Evolutionary conservation across 2,329 filamentous ascomycete species (phyloP).

Genomic region (Alternaria postmessia): DNA sequence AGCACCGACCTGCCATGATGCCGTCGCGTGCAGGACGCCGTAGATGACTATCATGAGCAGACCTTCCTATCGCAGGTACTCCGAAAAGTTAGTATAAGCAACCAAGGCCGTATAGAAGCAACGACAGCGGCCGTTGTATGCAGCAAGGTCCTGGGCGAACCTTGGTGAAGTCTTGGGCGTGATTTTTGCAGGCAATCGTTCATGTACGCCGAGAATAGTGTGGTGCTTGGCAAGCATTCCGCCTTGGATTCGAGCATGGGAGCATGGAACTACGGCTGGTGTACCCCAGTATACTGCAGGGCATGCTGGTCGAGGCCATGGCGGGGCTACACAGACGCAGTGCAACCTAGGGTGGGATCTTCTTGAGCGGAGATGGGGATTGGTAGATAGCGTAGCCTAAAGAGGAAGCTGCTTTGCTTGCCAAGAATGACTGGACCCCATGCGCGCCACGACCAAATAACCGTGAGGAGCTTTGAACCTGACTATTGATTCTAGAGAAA

Average conservation of each 20-base stretch:
- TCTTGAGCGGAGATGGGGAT: constrained; percentile 12
- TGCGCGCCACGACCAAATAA: constrained; percentile 16
- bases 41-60: constrained; percentile 20
- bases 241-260: constrained; percentile 19
- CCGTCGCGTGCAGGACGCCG: constrained; percentile 26
- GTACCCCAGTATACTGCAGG: constrained; percentile 13
- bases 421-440: constrained; percentile 24
- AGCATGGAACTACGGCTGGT: constrained; percentile 17
- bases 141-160: constrained; percentile 27
- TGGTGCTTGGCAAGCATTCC: constrained; percentile 29
- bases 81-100: constrained; percentile 42
- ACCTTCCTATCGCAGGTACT: constrained; percentile 46
- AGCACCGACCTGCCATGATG: constrained; percentile 16
- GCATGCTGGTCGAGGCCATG: constrained; percentile 3
- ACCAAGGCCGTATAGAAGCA: constrained; percentile 31
- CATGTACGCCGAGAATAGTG: constrained; percentile 22
- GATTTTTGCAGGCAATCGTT: constrained; percentile 8
- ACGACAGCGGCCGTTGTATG: constrained; percentile 23
- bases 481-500: constrained; percentile 4
- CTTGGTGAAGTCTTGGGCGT: constrained; percentile 29
- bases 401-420: constrained; percentile 27
- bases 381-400: constrained; percentile 20
- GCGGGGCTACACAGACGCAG: constrained; percentile 12
- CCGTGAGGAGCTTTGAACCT: constrained; percentile 3
- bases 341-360: constrained; percentile 5